Base-by-base conservation (phyloP, 306 rosid species). In the Lablab purpureus region DNA sequence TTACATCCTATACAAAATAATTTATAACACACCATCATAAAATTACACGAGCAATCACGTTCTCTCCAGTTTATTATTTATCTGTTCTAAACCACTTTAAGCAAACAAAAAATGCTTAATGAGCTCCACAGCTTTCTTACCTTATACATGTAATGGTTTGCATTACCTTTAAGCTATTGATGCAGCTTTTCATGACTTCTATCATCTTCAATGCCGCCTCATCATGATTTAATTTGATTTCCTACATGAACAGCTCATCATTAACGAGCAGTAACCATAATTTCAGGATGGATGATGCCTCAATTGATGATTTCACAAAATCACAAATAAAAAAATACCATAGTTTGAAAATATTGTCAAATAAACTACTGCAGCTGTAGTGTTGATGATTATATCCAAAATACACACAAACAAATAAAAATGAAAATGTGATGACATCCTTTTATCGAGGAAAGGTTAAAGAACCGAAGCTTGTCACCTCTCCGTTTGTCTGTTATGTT, bases 131-230 rank as follows among this genome's bases (percentile, higher is more conserved):
- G 32, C 21, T 45, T 46, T 45, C 77, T 63, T 21, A 34, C 69
- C 72, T 54, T 36, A 62, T 32, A 59, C 45, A 40, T 64, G 54
- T 27, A 79, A 73, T 63, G 15, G 46, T 55, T 49, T 45, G 73
- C 79, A 60, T 67, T 13, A 80, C 30, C 60, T 28, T 69, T 21
- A 6, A 19, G 51, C 46, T 72, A 75, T 41, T 27, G 41, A 64
- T 75, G 77, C 72, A 71, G 77, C 75, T 87, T 79, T 49, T 64
- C 70, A 36, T 32, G 54, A 73, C 30, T 58, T 76, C 51, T 22
- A 40, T 60, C 69, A 10, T 9, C 69, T 43, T 74, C 63, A n/a
- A 51, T 51, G 56, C 62, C 64, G 64, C 50, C 32, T 18, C 76
- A 11, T 52, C 45, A 21, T 72, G 83, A 59, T 13, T 14, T 10